phyloP scores from a whole-genome alignment of 2,329 filamentous ascomycete genomes.

The Cladorrhinum sp. region DNA sequence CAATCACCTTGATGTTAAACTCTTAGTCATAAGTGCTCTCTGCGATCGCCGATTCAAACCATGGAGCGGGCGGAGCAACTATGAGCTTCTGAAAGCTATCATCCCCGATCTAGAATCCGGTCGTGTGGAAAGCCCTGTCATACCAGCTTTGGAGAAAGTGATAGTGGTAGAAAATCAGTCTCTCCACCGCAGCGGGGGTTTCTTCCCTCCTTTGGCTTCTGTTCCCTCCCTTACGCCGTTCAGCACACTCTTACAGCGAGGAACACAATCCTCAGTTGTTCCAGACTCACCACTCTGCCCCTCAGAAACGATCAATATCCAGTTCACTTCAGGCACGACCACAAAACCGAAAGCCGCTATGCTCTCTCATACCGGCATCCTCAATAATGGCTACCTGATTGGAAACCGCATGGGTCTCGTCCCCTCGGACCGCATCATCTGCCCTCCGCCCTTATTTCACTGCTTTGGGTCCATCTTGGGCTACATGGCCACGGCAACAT shows the following conservation, averaged over 20 bases:
- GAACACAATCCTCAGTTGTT: conserved; percentile 32
- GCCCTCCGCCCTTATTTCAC: conserved; percentile 81
- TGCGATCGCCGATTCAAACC: conserved; percentile 74
- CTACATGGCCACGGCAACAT: conserved; percentile 92
- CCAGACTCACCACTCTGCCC: conserved; percentile 50
- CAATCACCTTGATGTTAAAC: conserved; percentile 66
- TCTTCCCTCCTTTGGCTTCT: conserved; percentile 42
- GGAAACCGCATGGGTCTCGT: conserved; percentile 80
- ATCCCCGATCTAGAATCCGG: conserved; percentile 40
- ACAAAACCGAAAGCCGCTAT: conserved; percentile 88
- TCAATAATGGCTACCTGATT: conserved; percentile 89
- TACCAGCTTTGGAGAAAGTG: conserved; percentile 69
- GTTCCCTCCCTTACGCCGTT: conserved; percentile 47
- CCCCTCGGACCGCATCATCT: conserved; percentile 71
- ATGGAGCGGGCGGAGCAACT: conserved; percentile 52
- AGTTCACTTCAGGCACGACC: conserved; percentile 96
- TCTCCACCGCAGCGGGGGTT: conserved; percentile 40
- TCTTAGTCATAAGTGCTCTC: conserved; percentile 82
- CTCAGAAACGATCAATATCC: conserved; percentile 83
- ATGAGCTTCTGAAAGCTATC: conserved; percentile 44
- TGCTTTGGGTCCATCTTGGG: conserved; percentile 91
- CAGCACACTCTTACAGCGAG: conserved; percentile 22
- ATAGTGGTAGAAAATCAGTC: conserved; percentile 76
- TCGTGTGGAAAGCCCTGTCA: conserved; percentile 41
- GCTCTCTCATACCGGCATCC: conserved; percentile 77